phyloP scores from a whole-genome alignment of 1,284 basidiomycete genomes.

The Pseudozyma pruni region DNA sequence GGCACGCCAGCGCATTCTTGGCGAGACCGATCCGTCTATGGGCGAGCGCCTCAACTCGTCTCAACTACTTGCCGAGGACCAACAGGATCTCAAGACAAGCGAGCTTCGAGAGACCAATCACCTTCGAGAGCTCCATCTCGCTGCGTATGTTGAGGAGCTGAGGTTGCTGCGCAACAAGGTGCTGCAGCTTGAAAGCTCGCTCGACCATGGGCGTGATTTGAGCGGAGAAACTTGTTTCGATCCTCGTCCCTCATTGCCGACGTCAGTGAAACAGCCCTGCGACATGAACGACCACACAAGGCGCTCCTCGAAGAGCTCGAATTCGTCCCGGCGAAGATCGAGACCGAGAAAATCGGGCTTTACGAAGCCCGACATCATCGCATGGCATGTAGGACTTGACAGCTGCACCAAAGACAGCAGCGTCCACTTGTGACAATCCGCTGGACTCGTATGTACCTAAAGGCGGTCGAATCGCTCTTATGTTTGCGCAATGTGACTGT shows the following conservation, averaged over 20 bases:
- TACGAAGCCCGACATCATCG: constrained; percentile 32
- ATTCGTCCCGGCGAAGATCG: constrained; percentile 8
- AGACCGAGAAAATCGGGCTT: constrained; percentile 24
- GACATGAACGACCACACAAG: neutral
- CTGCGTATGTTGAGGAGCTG: constrained; percentile 24
- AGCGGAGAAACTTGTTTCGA: constrained; percentile 1
- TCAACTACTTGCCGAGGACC: too few species aligned
- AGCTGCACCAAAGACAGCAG: neutral
- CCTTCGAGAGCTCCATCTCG: neutral
- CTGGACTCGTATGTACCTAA: too few species aligned
- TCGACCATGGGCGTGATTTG: neutral
- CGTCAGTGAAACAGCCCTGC: neutral
- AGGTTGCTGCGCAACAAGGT: constrained; percentile 21
- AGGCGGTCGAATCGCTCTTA: constrained; percentile 15
- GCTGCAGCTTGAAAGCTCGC: constrained; percentile 6
- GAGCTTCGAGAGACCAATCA: too few species aligned
- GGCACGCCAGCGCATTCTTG: constrained; percentile 38
- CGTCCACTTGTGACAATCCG: too few species aligned
- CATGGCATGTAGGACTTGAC: constrained; percentile 33
- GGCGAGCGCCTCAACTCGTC: constrained; percentile 11
- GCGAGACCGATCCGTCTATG: constrained; percentile 19
- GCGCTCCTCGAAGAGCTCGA: constrained; percentile 8
- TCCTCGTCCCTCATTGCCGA: constrained; percentile 3
- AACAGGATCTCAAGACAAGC: too few species aligned
- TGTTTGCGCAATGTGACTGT: too few species aligned